Conservation (phyloP, 257 asterid species). For the Solanum lignicaule region DNA sequence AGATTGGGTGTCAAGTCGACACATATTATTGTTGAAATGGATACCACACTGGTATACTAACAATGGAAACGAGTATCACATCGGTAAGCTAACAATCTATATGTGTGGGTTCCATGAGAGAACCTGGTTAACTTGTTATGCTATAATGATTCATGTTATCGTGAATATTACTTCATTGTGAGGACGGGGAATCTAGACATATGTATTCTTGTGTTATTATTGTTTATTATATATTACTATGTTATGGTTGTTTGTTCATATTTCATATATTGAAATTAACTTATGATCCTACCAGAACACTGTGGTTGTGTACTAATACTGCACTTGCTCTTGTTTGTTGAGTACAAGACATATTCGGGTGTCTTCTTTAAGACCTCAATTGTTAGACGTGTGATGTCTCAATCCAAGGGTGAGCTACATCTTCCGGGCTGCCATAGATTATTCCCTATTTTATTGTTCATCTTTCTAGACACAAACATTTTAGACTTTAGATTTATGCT, state of each 20-base stretch:
- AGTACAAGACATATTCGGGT: background rate
- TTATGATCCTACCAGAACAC: no score
- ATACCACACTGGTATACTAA: no score
- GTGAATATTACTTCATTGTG: background rate
- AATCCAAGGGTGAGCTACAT: background rate
- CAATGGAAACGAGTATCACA: background rate
- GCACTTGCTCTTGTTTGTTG: background rate
- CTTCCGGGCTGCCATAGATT: background rate
- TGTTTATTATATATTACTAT: no score
- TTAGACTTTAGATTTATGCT: background rate
- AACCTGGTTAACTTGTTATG: background rate
- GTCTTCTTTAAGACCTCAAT: background rate
- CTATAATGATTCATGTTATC: background rate
- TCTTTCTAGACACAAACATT: background rate
- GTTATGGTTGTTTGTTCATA: background rate
- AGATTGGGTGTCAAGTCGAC: background rate
- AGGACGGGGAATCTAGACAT: background rate
- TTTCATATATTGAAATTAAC: background rate
- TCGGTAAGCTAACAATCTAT: background rate
- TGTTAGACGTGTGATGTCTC: no score
- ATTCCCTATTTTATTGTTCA: background rate
- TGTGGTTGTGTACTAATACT: no score
- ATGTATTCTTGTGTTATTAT: background rate
- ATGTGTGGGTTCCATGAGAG: background rate
- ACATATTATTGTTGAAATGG: background rate